A percentile compares a stretch with the other conserved stretches of the same genome.
These are phyloP conservation scores for Zalaria sp. DNA, from an alignment of 2,329 filamentous ascomycete species.

Conservation along the genomic window DNA sequence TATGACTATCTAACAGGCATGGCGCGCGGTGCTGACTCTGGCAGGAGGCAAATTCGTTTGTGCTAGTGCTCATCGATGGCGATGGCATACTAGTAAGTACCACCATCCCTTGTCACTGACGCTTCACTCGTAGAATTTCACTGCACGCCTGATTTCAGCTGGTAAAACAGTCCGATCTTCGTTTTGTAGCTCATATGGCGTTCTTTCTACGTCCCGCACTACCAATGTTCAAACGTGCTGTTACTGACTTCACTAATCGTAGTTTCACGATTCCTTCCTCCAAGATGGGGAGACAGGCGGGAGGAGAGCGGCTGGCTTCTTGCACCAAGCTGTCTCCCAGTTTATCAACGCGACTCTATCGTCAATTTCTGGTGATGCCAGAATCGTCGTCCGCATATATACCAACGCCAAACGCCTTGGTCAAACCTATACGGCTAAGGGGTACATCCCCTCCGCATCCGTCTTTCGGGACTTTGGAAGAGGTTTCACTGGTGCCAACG, in stretches of 20 bases:
- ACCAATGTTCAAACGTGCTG: no score
- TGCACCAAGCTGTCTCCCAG: conserved; percentile 36
- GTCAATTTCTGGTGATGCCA: conserved; percentile 27
- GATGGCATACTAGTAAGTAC: conserved; percentile 35
- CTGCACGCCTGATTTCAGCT: no score
- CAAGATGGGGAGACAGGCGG: conserved; percentile 35
- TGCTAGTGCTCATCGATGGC: conserved; percentile 47
- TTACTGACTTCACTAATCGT: neutral
- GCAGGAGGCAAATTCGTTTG: conserved; percentile 40
- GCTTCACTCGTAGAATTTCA: no score
- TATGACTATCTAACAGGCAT: neutral
- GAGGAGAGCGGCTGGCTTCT: conserved; percentile 36
- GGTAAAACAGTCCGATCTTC: no score
- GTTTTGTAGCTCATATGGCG: no score
- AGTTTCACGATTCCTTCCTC: conserved; percentile 14
- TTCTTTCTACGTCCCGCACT: no score
- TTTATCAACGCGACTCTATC: conserved; percentile 19
- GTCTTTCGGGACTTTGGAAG: conserved; percentile 41
- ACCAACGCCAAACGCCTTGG: conserved; percentile 29
- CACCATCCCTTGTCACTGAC: neutral
- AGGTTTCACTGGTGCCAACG: conserved; percentile 43
- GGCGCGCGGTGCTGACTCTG: no score
- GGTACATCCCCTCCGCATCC: conserved; percentile 35
- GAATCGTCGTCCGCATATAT: conserved; percentile 32
- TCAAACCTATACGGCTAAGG: conserved; percentile 30